Percentiles rank a stretch among this genome's conserved stretches.
Conservation (phyloP, 192 early-diverging fungal genomes). For the Coemansia brasiliensis region DNA sequence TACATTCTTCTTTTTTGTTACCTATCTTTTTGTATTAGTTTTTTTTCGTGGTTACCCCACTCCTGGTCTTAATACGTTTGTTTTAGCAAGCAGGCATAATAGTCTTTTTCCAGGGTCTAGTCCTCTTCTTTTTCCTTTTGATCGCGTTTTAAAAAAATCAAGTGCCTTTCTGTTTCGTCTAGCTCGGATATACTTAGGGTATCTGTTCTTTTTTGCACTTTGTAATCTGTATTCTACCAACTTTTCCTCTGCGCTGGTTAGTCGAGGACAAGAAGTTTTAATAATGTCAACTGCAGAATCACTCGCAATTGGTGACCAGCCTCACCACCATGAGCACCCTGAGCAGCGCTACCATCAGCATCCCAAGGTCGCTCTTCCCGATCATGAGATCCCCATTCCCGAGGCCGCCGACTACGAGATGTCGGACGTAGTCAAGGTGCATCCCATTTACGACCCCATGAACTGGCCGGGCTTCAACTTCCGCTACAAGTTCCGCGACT, state of each 20-base stretch:
- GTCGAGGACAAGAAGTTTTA: not conserved
- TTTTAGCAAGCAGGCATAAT: slow-evolving; percentile 2
- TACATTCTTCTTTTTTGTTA: slow-evolving; percentile 1
- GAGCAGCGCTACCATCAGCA: slow-evolving; percentile 33
- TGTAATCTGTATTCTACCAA: slow-evolving; percentile 2
- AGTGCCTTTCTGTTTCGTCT: no score
- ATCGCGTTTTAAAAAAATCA: no score
- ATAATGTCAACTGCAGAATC: slow-evolving; percentile 16
- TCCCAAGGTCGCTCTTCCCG: slow-evolving; percentile 32
- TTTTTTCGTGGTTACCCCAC: slow-evolving; percentile 7
- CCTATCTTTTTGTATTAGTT: slow-evolving; percentile 5
- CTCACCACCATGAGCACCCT: not conserved
- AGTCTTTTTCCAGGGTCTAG: slow-evolving; percentile 1
- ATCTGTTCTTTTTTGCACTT: no score
- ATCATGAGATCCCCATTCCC: slow-evolving; percentile 42
- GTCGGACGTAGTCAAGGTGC: slow-evolving; percentile 16
- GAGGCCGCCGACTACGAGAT: slow-evolving; percentile 51
- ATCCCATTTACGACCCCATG: slow-evolving; percentile 44
- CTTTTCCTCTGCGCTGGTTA: slow-evolving; percentile 1
- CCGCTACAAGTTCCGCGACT: slow-evolving; percentile 56
- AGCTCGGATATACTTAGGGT: no score
- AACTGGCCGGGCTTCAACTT: slow-evolving; percentile 45
- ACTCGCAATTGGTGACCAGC: slow-evolving; percentile 6
- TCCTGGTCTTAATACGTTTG: not conserved
- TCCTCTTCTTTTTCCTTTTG: not conserved